Evolutionary conservation across 768 basidiomycete genomes (phyloP).

Genomic region (Lyophyllum atratum): DNA sequence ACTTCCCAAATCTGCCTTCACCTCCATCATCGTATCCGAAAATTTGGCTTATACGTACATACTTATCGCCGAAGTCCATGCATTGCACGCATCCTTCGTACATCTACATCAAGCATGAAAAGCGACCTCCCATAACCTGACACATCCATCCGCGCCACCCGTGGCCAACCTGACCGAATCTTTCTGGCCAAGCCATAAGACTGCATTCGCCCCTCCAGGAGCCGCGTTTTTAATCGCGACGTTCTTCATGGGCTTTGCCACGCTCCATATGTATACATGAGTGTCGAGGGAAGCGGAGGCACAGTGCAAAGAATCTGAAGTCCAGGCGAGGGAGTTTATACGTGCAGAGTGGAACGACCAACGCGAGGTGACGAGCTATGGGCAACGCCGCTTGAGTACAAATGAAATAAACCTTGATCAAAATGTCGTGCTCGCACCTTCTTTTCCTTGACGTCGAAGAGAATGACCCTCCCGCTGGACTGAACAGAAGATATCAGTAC

Average conservation of each 20-base stretch:
- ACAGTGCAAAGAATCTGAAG: conserved; percentile 70
- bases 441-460: conserved; percentile 71
- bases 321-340: conserved; percentile 78
- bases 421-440: conserved; percentile 45
- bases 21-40: no score
- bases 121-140: conserved; percentile 71
- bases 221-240: conserved; percentile 85
- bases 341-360: conserved; percentile 90
- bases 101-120: conserved; percentile 33
- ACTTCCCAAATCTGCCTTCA: no score
- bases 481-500: conserved; percentile 29
- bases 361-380: conserved; percentile 64
- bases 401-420: neutral
- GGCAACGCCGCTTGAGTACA: neutral
- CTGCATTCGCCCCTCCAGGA: conserved; percentile 81
- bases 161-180: conserved; percentile 57
- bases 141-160: conserved; percentile 82
- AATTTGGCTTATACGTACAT: neutral
- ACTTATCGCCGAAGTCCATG: neutral
- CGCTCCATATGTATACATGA: conserved; percentile 86
- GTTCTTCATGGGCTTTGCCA: conserved; percentile 68
- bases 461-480: conserved; percentile 79
- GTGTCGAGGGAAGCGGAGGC: conserved; percentile 94
- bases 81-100: neutral
- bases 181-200: conserved; percentile 68